Base-by-base conservation (phyloP, 805 yeast genomes). In the Wickerhamiella australiensis region DNA sequence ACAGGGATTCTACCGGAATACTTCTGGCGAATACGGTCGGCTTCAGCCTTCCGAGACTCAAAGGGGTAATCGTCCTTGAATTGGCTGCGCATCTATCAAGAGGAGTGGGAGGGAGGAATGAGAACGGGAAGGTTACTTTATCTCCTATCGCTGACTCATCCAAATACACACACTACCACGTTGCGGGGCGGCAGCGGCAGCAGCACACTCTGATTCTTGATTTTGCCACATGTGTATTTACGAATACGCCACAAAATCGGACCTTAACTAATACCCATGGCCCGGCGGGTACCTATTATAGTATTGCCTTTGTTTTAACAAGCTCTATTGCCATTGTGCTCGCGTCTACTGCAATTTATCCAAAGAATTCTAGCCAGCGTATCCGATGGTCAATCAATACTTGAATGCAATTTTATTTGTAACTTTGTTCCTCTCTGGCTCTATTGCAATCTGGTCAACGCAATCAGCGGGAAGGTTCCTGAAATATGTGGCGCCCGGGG, bases 31-130 rank as follows among this genome's bases (percentile, higher is more conserved):
- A 90, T 90, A 61, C 96, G 80, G 57, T 82, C 79, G 33, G 97
- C 85, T 68, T 90, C 98, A 3, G 94, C 90, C 73, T 85, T 81
- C 73, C 98, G 84, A 69, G 87, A 85, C 65, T 86, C 92, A 67
- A 90, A 85, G 50, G 97, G 85, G 68, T 85, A 90, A 65, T 92
- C 96, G 77, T 85, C 94, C 70, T 86, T 85, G 68, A 85, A 85
- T 73, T 85, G 88, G 50, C 94, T 85, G 70, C 92, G 83, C 95
- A 85, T 85, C 47, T 47, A 60, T 42, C 17, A 17, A 25, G 20
- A 18, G 35, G 29, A 31, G 29, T 3, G 21, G 40, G 43, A 27
- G 42, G 47, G 22, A 12, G 38, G 35, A 27, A 13, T 37, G 35
- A 22, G 33, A 15, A 18, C 37, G n/a, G 37, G 37, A 18, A 25